Evolutionary conservation across 2,329 filamentous ascomycete species (phyloP), one percentile per base, ranked within the genome.

Genomic region (Calonectria hongkongensis): DNA sequence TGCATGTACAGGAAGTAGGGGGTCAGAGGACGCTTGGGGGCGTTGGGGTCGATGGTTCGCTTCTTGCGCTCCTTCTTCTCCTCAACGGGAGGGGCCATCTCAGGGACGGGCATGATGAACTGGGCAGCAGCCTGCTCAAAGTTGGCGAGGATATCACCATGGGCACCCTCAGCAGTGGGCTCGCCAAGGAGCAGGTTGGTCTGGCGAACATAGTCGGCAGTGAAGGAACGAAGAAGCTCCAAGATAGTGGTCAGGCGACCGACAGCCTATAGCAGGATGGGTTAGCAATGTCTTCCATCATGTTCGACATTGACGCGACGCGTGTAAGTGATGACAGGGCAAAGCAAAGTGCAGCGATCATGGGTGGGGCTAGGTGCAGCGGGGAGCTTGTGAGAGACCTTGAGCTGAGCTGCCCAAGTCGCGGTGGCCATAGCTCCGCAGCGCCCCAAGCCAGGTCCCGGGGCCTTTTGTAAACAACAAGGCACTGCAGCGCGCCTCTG

Each of bases 1-100:
- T 97, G 94, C 89, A 98, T 95, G 88, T 95, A 98, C 73, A 98
- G 88, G 88, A 98, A 98, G 88, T 97, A 98, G 2, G 96, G 95
- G 7, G 96, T 98, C 81, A 98, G 85, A 10, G 96, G 96, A 64
- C 96, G 92, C 91, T 98, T 98, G 73, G 96, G 96, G 8, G 96
- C 96, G 84, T 98, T 98, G 78, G 96, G 96, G 83, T 98, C 96
- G 81, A 94, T 92, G 50, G 92, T 92, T 74, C 93, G 91, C 89
- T 96, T 96, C 90, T 97, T 96, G 85, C 94, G 93, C 89, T 97
- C 95, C 89, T 95, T 95, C 90, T 95, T 94, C 83, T 92, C 91
- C 80, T 92, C 90, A 12, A 87, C 89, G 1, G 85, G 86, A 28
- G 89, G 88, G 15, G 84, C 84, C 36, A 82, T 78, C 66, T 85